Evolutionary conservation across 305 asterid species (phyloP).

Genomic region (Fraxinus latifolia): DNA sequence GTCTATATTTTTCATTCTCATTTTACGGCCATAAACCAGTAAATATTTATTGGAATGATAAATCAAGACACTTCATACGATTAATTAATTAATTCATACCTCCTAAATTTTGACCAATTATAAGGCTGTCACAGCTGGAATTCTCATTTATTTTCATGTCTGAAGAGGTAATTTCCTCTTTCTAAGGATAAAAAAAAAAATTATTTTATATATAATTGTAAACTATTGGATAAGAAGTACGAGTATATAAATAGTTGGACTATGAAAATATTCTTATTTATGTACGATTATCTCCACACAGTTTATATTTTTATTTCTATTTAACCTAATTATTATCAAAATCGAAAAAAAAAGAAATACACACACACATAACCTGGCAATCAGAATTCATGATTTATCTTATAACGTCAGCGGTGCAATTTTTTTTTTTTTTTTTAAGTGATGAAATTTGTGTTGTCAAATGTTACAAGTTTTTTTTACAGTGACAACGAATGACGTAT

Average conservation of each 20-base stretch:
- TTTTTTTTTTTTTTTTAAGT: background rate
- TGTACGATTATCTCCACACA: too few species aligned
- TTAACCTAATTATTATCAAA: background rate
- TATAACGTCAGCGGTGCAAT: background rate
- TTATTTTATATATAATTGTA: background rate
- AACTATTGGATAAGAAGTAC: background rate
- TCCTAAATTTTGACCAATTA: background rate
- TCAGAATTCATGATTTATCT: background rate
- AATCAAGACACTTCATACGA: too few species aligned
- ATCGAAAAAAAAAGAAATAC: background rate
- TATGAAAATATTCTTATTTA: too few species aligned
- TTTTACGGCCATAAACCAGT: too few species aligned
- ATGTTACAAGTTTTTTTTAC: background rate
- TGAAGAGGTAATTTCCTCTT: background rate
- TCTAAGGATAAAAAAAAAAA: background rate
- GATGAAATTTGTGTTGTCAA: background rate
- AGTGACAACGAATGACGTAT: background rate
- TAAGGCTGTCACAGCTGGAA: background rate
- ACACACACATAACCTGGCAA: background rate
- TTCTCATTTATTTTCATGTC: background rate
- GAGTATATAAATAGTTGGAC: background rate
- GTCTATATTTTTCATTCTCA: too few species aligned
- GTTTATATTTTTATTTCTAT: too few species aligned
- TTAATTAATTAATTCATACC: background rate
- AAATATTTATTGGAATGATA: too few species aligned